Evolutionary conservation across 176 grass and related monocot species (phyloP), one percentile per base, ranked within the genome.

Genomic region (Zea mays): DNA sequence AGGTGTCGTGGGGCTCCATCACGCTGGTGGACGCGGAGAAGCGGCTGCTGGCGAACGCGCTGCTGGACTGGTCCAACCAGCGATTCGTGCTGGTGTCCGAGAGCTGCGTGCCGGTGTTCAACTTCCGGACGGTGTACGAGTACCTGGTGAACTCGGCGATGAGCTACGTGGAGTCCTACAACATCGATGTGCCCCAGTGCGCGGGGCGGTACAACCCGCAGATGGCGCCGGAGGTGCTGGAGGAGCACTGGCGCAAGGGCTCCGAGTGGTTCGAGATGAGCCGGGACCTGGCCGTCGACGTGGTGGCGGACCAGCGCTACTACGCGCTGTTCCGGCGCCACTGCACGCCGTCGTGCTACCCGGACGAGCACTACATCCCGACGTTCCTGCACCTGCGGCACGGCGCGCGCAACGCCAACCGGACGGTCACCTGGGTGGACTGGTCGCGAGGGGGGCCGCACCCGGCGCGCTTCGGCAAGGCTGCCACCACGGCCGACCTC

Each of bases 221-320:
- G 11, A 93, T 93, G 90, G 91, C 88, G 20, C 91, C 85, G 2
- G 84, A 85, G 19, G 63, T 90, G 47, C 42, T 8, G 69, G 72
- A 85, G 54, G 59, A 76, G 12, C 59, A 90, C 54, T 93, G 91
- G 91, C 36, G 91, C 6, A 93, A 93, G 36, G 88, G 91, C 0
- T 90, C 91, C 1, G 82, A 93, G 79, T 93, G 91, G 91, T 93
- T 93, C 34, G 91, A 93, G 66, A 85, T 93, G 6, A 88, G 69
- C 88, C 79, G 88, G 5, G 88, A 88, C 7, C 84, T 93, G 2
- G 85, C 91, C 16, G 82, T 83, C 3, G 89, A 88, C 73, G 43
- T 93, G 3, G 67, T 93, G 10, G 79, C 90, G 1, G 90, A 88
- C 61, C 5, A 12, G 2, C 84, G 77, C 36, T 90, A 88, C 70